Conservation (phyloP, 805 yeast species). For the Zygoascus ofunaensis region DNA sequence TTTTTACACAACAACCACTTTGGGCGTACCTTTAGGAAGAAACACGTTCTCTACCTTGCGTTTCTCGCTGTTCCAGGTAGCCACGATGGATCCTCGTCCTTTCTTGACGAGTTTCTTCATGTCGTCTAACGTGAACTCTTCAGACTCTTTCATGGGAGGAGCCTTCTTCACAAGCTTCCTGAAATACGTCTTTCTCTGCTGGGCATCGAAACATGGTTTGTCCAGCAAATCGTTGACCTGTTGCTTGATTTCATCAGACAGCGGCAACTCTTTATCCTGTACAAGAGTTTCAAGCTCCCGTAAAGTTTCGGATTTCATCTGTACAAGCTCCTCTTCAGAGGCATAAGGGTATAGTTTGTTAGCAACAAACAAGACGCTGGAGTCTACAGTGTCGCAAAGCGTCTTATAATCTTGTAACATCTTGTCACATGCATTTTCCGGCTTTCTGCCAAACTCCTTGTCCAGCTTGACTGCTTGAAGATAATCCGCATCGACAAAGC, state of each 20-base stretch:
- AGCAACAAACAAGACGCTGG: constrained; percentile 40
- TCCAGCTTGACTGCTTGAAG: constrained; percentile 34
- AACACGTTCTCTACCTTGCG: constrained; percentile 42
- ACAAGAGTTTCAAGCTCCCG: constrained; percentile 10
- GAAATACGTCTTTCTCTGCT: constrained; percentile 17
- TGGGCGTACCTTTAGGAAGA: constrained; percentile 22
- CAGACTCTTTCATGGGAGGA: constrained; percentile 41
- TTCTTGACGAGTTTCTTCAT: constrained; percentile 32
- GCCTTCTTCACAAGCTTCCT: constrained; percentile 47
- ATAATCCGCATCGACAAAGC: constrained; percentile 45
- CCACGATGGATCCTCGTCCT: constrained; percentile 42
- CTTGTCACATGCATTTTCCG: constrained; percentile 26
- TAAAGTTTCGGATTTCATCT: constrained; percentile 22
- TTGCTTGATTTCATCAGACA: constrained; percentile 27
- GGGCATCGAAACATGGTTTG: constrained; percentile 17
- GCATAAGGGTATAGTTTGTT: constrained; percentile 34
- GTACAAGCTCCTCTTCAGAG: constrained; percentile 28
- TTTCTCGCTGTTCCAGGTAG: constrained; percentile 52
- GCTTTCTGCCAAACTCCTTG: constrained; percentile 16
- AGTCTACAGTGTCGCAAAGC: constrained; percentile 31
- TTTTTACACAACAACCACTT: constrained; percentile 17
- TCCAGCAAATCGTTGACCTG: constrained; percentile 38
- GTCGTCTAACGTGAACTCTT: constrained; percentile 22
- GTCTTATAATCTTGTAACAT: constrained; percentile 27
- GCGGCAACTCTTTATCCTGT: constrained; percentile 4